Evolutionary conservation across 1,284 basidiomycete genomes (phyloP).

Genomic region (Stygiomarasmius scandens): DNA sequence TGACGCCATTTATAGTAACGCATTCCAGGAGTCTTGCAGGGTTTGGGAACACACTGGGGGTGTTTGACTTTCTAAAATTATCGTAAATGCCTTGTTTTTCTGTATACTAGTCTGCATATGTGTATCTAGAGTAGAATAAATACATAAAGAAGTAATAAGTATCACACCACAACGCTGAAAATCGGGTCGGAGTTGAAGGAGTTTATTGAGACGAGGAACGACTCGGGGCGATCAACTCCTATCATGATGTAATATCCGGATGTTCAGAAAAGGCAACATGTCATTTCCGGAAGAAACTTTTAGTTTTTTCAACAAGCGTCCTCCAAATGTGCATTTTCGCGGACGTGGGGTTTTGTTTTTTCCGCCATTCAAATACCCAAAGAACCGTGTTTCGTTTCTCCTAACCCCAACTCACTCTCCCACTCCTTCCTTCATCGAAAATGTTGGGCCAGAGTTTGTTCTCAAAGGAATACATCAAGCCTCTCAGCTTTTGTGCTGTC

Average conservation of each 20-base stretch:
- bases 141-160: background rate
- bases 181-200: background rate
- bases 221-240: no score
- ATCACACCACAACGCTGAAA: background rate
- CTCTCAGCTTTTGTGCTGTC: constrained; percentile 13
- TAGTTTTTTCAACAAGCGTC: no score
- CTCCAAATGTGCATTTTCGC: no score
- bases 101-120: background rate
- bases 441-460: constrained; percentile 4
- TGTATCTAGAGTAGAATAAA: background rate
- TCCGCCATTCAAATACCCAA: background rate
- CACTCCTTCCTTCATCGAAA: background rate
- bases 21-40: constrained; percentile 63
- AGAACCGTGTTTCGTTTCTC: background rate
- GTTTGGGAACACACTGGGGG: constrained; percentile 79
- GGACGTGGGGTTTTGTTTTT: no score
- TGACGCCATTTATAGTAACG: constrained; percentile 60
- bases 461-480: constrained; percentile 8
- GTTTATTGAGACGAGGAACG: background rate
- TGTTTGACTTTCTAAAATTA: constrained; percentile 49
- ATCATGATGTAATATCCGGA: no score
- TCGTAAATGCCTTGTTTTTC: constrained; percentile 5
- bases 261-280: no score
- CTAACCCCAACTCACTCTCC: background rate
- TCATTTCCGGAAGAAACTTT: no score